A percentile compares a stretch with the other conserved stretches of the same genome.
These are phyloP conservation scores for Myriosclerotinia duriaeana DNA, from an alignment of 2,329 filamentous ascomycete genomes.

Conservation along the genomic window DNA sequence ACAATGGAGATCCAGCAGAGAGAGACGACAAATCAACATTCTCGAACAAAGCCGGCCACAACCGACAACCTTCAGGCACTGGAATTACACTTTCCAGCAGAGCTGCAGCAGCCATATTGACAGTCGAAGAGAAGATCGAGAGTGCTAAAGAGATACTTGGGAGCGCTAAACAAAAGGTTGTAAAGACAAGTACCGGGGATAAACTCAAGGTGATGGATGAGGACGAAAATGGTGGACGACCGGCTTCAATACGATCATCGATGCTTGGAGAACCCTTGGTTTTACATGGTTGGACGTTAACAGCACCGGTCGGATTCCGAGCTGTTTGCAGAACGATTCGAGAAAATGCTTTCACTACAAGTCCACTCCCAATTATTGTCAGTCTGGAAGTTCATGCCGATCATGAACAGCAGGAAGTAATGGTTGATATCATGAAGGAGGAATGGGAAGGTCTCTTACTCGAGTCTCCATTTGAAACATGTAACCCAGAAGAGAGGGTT, in stretches of 20 bases:
- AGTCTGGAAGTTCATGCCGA: slow-evolving; percentile 90
- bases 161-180: slow-evolving; percentile 32
- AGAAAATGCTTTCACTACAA: slow-evolving; percentile 74
- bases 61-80: slow-evolving; percentile 37
- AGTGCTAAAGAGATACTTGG: slow-evolving; percentile 33
- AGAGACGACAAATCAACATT: slow-evolving; percentile 35
- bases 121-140: slow-evolving; percentile 34
- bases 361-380: slow-evolving; percentile 80
- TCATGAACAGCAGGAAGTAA: slow-evolving; percentile 78
- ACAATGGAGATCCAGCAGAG: slow-evolving; percentile 65
- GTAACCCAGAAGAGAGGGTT: slow-evolving; percentile 53
- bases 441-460: slow-evolving; percentile 78
- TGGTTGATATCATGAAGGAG: slow-evolving; percentile 92
- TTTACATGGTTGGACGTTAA: slow-evolving; percentile 83
- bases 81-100: slow-evolving; percentile 40
- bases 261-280: slow-evolving; percentile 68
- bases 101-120: slow-evolving; percentile 32
- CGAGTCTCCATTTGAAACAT: slow-evolving; percentile 51
- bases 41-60: slow-evolving; percentile 50
- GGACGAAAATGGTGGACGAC: slow-evolving; percentile 34
- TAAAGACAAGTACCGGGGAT: slow-evolving; percentile 27
- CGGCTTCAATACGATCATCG: slow-evolving; percentile 34
- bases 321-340: slow-evolving; percentile 79
- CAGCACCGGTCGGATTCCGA: slow-evolving; percentile 80
- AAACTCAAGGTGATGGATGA: slow-evolving; percentile 25